Evolutionary conservation across 2,329 filamentous ascomycete species (phyloP).

Genomic region (Penicillium sp.): DNA sequence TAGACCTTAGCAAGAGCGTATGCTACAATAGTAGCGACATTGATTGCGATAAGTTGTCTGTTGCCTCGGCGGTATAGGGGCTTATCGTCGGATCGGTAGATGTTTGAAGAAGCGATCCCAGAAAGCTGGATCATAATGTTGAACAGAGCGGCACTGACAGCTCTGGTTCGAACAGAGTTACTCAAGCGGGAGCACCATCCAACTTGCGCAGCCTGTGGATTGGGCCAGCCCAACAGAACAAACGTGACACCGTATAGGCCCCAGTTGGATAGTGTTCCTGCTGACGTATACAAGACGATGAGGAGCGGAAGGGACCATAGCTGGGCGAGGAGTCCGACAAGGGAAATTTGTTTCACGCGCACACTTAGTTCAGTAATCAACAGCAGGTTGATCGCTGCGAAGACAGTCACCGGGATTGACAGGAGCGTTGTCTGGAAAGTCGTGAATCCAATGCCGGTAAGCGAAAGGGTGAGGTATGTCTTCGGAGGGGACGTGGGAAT

Average conservation of each 20-base stretch:
- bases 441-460: conserved; percentile 11
- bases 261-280: conserved; percentile 41
- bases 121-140: conserved; percentile 48
- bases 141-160: conserved; percentile 51
- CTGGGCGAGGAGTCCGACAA: conserved; percentile 49
- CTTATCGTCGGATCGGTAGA: conserved; percentile 55
- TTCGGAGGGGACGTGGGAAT: conserved; percentile 45
- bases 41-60: conserved; percentile 48
- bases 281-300: conserved; percentile 43
- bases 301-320: conserved; percentile 55
- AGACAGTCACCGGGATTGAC: conserved; percentile 40
- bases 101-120: conserved; percentile 48
- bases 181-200: conserved; percentile 51
- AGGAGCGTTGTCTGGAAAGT: conserved; percentile 26
- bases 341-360: conserved; percentile 44
- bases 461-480: conserved; percentile 46
- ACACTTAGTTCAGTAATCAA: conserved; percentile 28
- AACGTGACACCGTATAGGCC: conserved; percentile 41
- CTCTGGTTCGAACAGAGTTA: conserved; percentile 51
- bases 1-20: conserved; percentile 44
- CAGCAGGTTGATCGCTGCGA: conserved; percentile 39
- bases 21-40: conserved; percentile 48
- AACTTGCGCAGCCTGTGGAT: conserved; percentile 48
- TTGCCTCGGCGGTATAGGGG: conserved; percentile 47
- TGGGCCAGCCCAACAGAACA: conserved; percentile 10